Conservation (phyloP, 164 flowering plant species). For the Platanus orientalis region DNA sequence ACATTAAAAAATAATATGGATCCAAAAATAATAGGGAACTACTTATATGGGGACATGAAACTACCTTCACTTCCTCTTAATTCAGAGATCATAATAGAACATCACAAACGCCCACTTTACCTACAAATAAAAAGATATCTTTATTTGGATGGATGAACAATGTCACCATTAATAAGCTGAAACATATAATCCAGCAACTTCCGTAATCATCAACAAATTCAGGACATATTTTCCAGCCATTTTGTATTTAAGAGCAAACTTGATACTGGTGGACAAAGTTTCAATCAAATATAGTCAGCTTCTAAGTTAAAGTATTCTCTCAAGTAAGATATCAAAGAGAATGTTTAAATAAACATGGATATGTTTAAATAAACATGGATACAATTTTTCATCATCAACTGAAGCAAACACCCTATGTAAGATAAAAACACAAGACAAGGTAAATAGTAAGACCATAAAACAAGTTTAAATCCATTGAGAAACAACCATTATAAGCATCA, state of each 20-base stretch:
- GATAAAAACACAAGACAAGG: background rate
- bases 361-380: no score
- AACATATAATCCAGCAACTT: constrained; percentile 34
- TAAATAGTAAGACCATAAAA: background rate
- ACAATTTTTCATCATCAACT: background rate
- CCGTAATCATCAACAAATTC: constrained; percentile 22
- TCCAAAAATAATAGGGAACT: constrained; percentile 20
- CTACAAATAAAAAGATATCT: constrained; percentile 95
- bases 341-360: background rate
- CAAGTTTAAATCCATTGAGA: background rate
- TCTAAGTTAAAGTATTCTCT: constrained; percentile 9
- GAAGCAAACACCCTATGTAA: background rate
- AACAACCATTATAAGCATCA: background rate
- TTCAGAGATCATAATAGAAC: constrained; percentile 93
- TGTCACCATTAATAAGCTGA: constrained; percentile 53
- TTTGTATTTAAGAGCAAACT: constrained; percentile 8
- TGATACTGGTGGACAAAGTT: constrained; percentile 12
- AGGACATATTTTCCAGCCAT: constrained; percentile 19
- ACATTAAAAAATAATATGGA: constrained; percentile 19
- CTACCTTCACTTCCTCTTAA: constrained; percentile 93
- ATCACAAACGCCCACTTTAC: constrained; percentile 82
- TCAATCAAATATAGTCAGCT: constrained; percentile 15
- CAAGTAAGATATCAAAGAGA: background rate
- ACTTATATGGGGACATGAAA: constrained; percentile 60
- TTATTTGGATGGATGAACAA: constrained; percentile 81